Percentiles rank a stretch among this genome's conserved stretches.
Conservation (phyloP, 768 basidiomycete species). For the Mrakia frigida region DNA sequence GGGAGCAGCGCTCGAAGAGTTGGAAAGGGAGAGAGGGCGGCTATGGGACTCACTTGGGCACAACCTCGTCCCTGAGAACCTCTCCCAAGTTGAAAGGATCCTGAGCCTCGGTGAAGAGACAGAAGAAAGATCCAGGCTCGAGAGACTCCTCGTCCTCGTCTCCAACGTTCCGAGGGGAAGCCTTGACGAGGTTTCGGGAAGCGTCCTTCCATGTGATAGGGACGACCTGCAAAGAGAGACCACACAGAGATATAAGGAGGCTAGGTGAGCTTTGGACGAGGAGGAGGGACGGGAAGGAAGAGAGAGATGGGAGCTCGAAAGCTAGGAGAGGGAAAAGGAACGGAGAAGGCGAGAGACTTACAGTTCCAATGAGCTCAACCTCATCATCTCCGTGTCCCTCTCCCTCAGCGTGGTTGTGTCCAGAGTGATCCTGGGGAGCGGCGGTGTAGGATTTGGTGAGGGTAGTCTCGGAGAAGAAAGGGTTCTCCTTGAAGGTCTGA, state of each 20-base stretch:
- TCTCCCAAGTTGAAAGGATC: conserved; percentile 25
- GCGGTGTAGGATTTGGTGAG: conserved; percentile 28
- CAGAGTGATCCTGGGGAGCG: conserved; percentile 1
- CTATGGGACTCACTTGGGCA: conserved; percentile 2
- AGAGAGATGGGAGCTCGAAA: too few species aligned
- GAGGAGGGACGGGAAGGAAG: not conserved
- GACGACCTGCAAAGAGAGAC: not conserved
- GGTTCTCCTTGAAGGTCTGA: conserved; percentile 32
- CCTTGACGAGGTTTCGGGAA: conserved; percentile 28
- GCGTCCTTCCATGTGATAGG: conserved; percentile 33
- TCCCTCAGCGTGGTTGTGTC: conserved; percentile 4
- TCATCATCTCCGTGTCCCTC: conserved; percentile 24
- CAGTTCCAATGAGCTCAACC: conserved; percentile 16
- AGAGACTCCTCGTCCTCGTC: conserved; percentile 27
- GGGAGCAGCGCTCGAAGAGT: too few species aligned
- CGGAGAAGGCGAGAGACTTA: not conserved
- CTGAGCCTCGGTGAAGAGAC: conserved; percentile 20
- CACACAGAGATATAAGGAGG: too few species aligned
- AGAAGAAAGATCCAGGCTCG: conserved; percentile 33
- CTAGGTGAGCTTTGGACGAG: not conserved
- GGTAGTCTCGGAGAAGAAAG: conserved; percentile 27
- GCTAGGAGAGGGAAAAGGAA: too few species aligned
- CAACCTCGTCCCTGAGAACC: conserved; percentile 27
- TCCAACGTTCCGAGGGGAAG: conserved; percentile 2
- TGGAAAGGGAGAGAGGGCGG: not conserved